Percentiles rank a stretch among this genome's conserved stretches.
Conservation (phyloP, 306 rosid species). For the Coriaria nepalensis region DNA sequence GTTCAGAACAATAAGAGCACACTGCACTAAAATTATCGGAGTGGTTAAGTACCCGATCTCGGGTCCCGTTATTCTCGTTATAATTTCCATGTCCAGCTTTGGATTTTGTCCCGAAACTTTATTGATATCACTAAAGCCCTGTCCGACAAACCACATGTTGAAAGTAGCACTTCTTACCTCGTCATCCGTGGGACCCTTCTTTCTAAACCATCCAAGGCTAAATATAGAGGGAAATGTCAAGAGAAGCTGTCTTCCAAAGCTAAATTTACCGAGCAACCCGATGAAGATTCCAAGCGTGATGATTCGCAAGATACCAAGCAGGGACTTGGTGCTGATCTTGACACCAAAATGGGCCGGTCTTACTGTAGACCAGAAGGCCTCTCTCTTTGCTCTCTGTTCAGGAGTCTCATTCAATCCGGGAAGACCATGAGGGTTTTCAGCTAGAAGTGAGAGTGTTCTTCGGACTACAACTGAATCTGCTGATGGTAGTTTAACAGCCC, state of each 20-base stretch:
- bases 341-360: conserved; percentile 77
- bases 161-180: conserved; percentile 63
- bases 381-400: conserved; percentile 35
- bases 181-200: conserved; percentile 70
- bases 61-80: conserved; percentile 73
- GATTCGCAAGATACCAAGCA: conserved; percentile 31
- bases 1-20: conserved; percentile 54
- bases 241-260: conserved; percentile 70
- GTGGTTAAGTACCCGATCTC: conserved; percentile 84
- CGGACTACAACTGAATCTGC: conserved; percentile 67
- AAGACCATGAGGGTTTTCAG: conserved; percentile 58
- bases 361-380: conserved; percentile 54
- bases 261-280: conserved; percentile 40
- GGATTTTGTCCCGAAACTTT: conserved; percentile 25
- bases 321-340: conserved; percentile 47
- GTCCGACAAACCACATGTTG: conserved; percentile 85
- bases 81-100: conserved; percentile 60
- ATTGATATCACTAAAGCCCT: conserved; percentile 36
- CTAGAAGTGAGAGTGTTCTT: conserved; percentile 46
- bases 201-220: conserved; percentile 57
- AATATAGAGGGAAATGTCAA: conserved; percentile 65
- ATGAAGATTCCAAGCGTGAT: conserved; percentile 32
- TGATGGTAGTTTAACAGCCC: conserved; percentile 67
- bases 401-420: conserved; percentile 47
- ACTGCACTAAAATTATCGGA: conserved; percentile 63